Percentiles rank a stretch among this genome's conserved stretches.
Conservation (phyloP, 257 asterid species). For the Solanum infundibuliforme region DNA sequence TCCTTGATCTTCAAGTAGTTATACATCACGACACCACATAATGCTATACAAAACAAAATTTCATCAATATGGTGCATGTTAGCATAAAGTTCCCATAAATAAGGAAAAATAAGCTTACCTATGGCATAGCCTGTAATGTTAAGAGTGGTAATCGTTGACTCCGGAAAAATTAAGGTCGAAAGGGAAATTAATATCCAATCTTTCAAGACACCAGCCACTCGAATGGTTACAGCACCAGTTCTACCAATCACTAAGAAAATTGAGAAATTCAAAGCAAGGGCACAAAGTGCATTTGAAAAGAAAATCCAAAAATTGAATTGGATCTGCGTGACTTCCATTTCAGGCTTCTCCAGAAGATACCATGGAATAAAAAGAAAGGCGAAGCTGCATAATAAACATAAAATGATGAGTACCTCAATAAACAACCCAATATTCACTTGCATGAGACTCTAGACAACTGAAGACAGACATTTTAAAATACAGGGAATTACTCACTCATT, state of each 20-base stretch:
- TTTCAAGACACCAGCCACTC: slow-evolving; percentile 95
- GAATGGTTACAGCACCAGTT: slow-evolving; percentile 95
- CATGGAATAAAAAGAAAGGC: slow-evolving; percentile 89
- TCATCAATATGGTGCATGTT: neutral
- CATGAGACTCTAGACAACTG: neutral
- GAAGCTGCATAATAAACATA: slow-evolving; percentile 49
- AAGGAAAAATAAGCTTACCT: slow-evolving; percentile 36
- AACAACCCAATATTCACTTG: neutral
- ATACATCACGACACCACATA: slow-evolving; percentile 76
- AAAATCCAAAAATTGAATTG: slow-evolving; percentile 88
- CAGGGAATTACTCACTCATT: neutral
- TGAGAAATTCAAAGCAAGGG: slow-evolving; percentile 91
- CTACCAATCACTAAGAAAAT: slow-evolving; percentile 92
- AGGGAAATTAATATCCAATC: slow-evolving; percentile 98
- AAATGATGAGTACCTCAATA: neutral
- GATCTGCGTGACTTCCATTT: slow-evolving; percentile 81
- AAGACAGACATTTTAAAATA: neutral
- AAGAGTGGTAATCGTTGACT: slow-evolving; percentile 74
- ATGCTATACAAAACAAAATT: slow-evolving; percentile 41
- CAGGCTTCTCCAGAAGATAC: slow-evolving; percentile 95
- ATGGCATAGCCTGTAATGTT: slow-evolving; percentile 89
- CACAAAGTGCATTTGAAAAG: slow-evolving; percentile 95
- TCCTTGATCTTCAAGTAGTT: slow-evolving; percentile 60
- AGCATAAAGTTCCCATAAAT: neutral
- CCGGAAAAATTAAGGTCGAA: slow-evolving; percentile 87